These are phyloP conservation scores for Chrysoporthe austroafricana DNA, from an alignment of 2,329 filamentous ascomycete genomes.

Conservation along the genomic window DNA sequence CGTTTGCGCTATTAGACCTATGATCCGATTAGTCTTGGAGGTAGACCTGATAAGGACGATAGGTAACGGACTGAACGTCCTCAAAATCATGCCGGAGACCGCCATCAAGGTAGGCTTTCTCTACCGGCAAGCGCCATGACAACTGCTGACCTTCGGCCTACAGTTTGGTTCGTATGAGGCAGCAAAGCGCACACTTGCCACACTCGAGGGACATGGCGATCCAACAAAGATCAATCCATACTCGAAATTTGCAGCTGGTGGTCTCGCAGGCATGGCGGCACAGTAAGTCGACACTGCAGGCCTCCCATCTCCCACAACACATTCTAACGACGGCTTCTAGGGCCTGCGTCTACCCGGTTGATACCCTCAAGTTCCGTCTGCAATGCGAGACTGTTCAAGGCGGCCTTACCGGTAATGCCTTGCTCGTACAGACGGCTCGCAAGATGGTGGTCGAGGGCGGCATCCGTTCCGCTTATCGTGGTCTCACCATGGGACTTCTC, in stretches of 20 bases:
- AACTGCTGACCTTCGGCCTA: neutral
- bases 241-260: conserved; percentile 90
- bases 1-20: neutral
- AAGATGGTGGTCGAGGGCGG: conserved; percentile 86
- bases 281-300: conserved; percentile 61
- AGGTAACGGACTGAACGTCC: conserved; percentile 95
- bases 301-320: neutral
- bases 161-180: conserved; percentile 94
- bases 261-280: conserved; percentile 89
- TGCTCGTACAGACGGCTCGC: conserved; percentile 80
- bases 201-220: conserved; percentile 85
- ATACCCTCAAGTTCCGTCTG: conserved; percentile 80
- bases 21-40: neutral
- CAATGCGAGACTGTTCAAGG: conserved; percentile 93
- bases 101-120: conserved; percentile 71
- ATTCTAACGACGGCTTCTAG: conserved; percentile 43
- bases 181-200: conserved; percentile 83
- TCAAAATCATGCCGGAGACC: conserved; percentile 99
- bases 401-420: conserved; percentile 78
- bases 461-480: conserved; percentile 80
- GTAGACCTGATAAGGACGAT: conserved; percentile 21
- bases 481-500: conserved; percentile 88
- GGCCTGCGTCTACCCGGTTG: conserved; percentile 92
- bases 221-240: conserved; percentile 76
- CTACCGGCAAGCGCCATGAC: neutral